A percentile compares a stretch with the other conserved stretches of the same genome.
Evolutionary conservation across 2,329 filamentous ascomycete genomes (phyloP).

Genomic region (Neofusicoccum cordaticola): DNA sequence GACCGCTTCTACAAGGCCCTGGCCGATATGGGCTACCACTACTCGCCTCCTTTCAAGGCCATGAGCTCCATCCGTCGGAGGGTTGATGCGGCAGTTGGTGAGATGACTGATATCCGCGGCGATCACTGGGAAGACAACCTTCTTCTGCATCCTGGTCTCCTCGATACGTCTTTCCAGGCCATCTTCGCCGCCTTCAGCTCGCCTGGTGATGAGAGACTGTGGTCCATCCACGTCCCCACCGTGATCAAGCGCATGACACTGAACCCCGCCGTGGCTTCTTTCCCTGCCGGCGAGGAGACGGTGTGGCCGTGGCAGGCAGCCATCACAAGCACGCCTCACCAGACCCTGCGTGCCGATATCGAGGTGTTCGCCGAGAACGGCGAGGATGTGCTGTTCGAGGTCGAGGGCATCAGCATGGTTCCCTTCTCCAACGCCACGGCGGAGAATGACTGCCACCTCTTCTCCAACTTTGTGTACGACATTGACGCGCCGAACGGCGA

Average conservation of each 20-base stretch:
- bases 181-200: constrained; percentile 28
- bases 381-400: background rate
- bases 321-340: background rate
- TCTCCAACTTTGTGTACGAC: background rate
- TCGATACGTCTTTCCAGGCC: constrained; percentile 34
- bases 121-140: too few relatives aligned
- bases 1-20: constrained; percentile 23
- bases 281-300: background rate
- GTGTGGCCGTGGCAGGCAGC: background rate
- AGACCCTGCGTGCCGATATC: background rate
- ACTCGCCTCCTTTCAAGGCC: constrained; percentile 17
- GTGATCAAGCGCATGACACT: constrained; percentile 20
- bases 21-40: constrained; percentile 24
- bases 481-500: background rate
- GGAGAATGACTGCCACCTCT: background rate
- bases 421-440: too few relatives aligned
- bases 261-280: too few relatives aligned
- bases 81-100: background rate
- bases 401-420: background rate
- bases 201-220: constrained; percentile 29
- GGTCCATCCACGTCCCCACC: constrained; percentile 25
- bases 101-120: background rate
- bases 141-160: constrained; percentile 25
- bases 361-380: background rate
- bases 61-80: constrained; percentile 15